Evolutionary conservation across 2,329 filamentous ascomycete genomes (phyloP), one percentile per base, ranked within the genome.

Genomic region (Fusarium sp.): DNA sequence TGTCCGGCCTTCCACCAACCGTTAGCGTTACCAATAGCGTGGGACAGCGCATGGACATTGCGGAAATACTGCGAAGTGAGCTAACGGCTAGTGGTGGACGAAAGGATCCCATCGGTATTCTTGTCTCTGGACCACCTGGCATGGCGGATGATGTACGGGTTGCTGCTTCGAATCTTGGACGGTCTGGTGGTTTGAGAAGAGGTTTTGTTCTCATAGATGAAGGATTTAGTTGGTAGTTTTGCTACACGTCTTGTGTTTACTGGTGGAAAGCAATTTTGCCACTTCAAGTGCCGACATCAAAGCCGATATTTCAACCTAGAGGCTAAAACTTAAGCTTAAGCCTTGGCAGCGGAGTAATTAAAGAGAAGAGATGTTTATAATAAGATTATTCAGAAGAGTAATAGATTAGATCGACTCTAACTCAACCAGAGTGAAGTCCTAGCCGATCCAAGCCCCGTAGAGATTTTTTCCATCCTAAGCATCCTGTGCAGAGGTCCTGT

Each of bases 61-160:
- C 56, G 4, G 38, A 63, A 2, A 72, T 78, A 6, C 51, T 78
- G 16, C 36, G 42, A 3, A 64, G 67, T 20, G 74, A 74, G 55
- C 57, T 73, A n/a, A 49, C 66, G 1, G 46, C 59, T 6, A 56
- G 18, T 6, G 62, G 68, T 5, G 64, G 65, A 11, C 67, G 68
- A 20, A 58, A 33, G 13, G 71, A 74, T 13, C 58, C 64, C 9
- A 50, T 70, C 25, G 76, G 71, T 4, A 68, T 78, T 6, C 62
- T 77, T 0, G 71, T 79, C 4, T 78, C 75, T 42, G 77, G 77
- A 6, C 74, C 77, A 7, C 62, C 73, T 0, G 62, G 65, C 1
- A 78, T 78, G 76, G 74, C 77, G 2, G 75, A 78, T 54, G 67
- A 77, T 18, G 72, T 75, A 2, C 65, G 75, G 1, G 61, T 70